Base-by-base conservation (phyloP, 345 rosid species). In the Boechera stricta region DNA sequence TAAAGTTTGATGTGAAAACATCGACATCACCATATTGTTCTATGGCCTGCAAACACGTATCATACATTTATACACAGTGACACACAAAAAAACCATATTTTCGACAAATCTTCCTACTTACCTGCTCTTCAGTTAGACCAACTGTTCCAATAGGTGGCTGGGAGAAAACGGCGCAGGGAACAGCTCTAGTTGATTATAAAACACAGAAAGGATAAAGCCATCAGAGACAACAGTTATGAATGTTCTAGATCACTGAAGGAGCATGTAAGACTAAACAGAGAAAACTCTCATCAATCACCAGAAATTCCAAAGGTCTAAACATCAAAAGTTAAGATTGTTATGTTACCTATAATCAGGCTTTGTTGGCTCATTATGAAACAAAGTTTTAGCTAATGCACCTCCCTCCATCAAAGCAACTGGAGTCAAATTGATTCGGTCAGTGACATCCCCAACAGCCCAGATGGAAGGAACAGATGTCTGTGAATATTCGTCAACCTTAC, bases 321-420 rank as follows among this genome's bases (percentile, higher is more conserved):
- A 38, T 38, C 38, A 39, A 32, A 48, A 15, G 69, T 68, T 44
- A 73, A 62, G 15, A 47, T 29, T 47, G 13, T 38, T 44, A 39
- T 18, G 53, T 39, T 86, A 94, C 98, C 97, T 83, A 53, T 92
- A 82, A 84, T 92, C 90, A 69, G 98, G 95, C 84, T 90, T 92
- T 35, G 97, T 86, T 73, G 97, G 97, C 72, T 94, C 87, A 78
- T 88, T 86, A 16, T 73, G 82, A 75, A 92, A 90, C 55, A 94
- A 38, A 10, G 97, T 88, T 84, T 94, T 92, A 65, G 97, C 98
- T 79, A 94, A 77, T 55, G 98, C 98, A 64, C 85, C 93, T 79
- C 98, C 98, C 86, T 94, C 98, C 97, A 94, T 94, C 82, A 94
- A 85, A 64, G 98, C 97, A 80, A 94, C 98, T 57, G 98, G 98